Base-by-base conservation (phyloP, 2,329 filamentous ascomycete species). In the Botrytis galanthina region DNA sequence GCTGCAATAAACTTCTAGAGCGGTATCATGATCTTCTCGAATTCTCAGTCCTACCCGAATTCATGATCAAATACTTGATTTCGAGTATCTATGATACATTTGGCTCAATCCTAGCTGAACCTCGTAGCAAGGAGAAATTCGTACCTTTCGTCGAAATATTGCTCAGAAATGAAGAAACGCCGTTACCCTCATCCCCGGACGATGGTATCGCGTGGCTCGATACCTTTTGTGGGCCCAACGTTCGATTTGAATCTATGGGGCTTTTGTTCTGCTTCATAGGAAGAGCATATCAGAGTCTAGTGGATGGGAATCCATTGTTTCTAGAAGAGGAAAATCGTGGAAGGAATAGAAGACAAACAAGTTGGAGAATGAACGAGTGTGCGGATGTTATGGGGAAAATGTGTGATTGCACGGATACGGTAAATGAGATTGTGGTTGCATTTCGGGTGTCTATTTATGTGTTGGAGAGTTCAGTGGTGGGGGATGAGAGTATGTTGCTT, bases 291-390 rank as follows among this genome's bases (percentile, higher is more conserved):
- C 71, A 76, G 12, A 63, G 73, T 35, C 69, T 79, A 18, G 75
- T 78, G 67, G 80, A 81, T 48, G 77, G 73, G 70, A 77, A 80
- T 75, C 77, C 76, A 10, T 48, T 78, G 16, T 78, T 81, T 51
- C 67, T 69, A 26, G 66, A 73, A 20, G 74, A 77, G 1, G 77
- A 78, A 46, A 78, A 78, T 57, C 29, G 75, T 63, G 77, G 75
- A 3, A 72, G 75, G 37, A 77, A 80, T 62, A 76, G 79, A 67
- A 78, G 75, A 74, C 75, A 79, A 61, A 77, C 75, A 10, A 74
- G 76, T 42, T 79, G 77, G 78, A 77, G 79, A 68, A 80, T 80
- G 80, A 78, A 78, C 61, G 78, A 80, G 48, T 80, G 79, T 73
- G 78, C 78, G 5, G 76, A 78, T 66, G 72, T 78, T 42, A 80